Evolutionary conservation across 441 rosid genomes (phyloP).

Genomic region (Mallotus japonicus): DNA sequence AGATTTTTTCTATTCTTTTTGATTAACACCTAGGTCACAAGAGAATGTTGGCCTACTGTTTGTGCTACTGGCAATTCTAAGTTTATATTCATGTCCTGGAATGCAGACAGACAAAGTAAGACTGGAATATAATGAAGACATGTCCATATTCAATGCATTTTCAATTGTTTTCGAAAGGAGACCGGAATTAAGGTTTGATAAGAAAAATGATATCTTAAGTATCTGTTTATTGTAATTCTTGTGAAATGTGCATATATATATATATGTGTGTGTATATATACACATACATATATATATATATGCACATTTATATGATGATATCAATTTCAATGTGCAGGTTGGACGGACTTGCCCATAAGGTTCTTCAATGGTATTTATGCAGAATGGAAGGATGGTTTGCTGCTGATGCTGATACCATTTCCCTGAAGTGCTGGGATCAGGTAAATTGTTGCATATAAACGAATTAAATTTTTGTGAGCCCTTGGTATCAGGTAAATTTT

Average conservation of each 20-base stretch:
- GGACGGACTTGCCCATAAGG: slow-evolving; percentile 81
- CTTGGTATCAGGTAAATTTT: no score
- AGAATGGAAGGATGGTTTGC: slow-evolving; percentile 99
- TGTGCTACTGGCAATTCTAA: slow-evolving; percentile 13
- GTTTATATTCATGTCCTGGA: slow-evolving; percentile 16
- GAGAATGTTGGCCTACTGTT: not conserved
- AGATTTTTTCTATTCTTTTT: not conserved
- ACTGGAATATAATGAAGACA: slow-evolving; percentile 61
- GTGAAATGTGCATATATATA: not conserved
- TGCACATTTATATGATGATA: no score
- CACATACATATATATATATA: no score
- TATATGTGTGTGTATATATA: no score
- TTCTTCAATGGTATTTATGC: slow-evolving; percentile 95
- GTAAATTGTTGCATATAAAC: slow-evolving; percentile 27
- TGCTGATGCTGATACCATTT: slow-evolving; percentile 93
- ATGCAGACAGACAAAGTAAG: slow-evolving; percentile 79
- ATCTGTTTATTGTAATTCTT: not conserved
- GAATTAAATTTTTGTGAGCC: not conserved
- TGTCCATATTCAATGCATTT: slow-evolving; percentile 71
- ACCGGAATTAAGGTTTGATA: slow-evolving; percentile 72
- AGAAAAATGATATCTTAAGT: not conserved
- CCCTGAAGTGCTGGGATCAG: slow-evolving; percentile 86
- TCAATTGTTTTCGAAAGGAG: slow-evolving; percentile 70
- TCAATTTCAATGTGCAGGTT: slow-evolving; percentile 42
- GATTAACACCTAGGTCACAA: not conserved